Evolutionary conservation across 2,329 filamentous ascomycete species (phyloP).

Genomic region (Cytospora schulzeri): DNA sequence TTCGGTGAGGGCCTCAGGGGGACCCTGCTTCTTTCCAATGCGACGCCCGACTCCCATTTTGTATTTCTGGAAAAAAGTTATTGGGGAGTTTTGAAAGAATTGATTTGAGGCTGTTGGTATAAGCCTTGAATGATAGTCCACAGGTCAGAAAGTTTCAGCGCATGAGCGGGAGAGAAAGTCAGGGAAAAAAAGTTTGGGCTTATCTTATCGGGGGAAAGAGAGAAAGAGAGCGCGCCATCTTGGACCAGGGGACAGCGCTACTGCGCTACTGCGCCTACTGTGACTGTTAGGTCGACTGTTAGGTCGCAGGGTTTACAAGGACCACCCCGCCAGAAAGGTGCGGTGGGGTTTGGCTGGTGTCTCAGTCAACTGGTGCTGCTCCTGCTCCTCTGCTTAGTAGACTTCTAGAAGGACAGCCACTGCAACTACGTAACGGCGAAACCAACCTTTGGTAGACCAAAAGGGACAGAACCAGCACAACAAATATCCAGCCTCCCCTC

Average conservation of each 20-base stretch:
- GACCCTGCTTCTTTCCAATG: constrained; percentile 88
- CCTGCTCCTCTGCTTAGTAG: neutral
- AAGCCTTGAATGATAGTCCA: neutral
- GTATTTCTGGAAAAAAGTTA: constrained; percentile 33
- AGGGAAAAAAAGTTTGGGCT: constrained; percentile 24
- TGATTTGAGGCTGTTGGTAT: neutral
- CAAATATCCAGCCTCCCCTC: neutral
- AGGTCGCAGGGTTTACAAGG: constrained; percentile 5
- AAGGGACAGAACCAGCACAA: neutral
- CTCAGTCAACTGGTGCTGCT: neutral
- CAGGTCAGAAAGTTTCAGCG: constrained; percentile 4
- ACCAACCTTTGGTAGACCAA: neutral
- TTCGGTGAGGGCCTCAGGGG: constrained; percentile 81
- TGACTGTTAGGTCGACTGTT: too few relatives aligned
- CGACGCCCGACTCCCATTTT: constrained; percentile 85
- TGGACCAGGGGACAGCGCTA: neutral
- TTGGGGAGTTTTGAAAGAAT: constrained; percentile 28
- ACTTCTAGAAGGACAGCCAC: neutral
- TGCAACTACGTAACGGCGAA: constrained; percentile 21
- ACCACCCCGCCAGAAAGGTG: constrained; percentile 13
- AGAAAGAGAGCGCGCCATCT: too few relatives aligned
- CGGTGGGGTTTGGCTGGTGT: constrained; percentile 6
- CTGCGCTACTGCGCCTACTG: too few relatives aligned
- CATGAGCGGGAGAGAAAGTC: constrained; percentile 1
- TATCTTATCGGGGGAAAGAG: constrained; percentile 11